Conservation (phyloP, 768 basidiomycete species). For the Russula compacta region DNA sequence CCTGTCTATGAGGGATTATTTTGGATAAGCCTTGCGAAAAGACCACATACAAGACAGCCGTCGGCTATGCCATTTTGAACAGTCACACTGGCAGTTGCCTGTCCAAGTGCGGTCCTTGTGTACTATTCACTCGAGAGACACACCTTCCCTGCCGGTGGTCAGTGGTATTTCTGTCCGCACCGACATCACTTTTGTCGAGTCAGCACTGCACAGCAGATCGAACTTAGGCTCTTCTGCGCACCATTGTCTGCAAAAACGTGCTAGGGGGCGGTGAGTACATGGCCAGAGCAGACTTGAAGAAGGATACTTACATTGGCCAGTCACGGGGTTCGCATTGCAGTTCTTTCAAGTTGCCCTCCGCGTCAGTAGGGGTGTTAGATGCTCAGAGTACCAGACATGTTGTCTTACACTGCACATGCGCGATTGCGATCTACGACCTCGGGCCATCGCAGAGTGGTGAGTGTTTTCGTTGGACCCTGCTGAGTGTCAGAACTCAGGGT, state of each 20-base stretch:
- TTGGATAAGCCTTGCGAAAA: neutral
- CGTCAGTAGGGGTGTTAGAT: neutral
- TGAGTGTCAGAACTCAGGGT: neutral
- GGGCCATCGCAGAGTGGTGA: constrained; percentile 15
- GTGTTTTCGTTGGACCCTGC: constrained; percentile 7
- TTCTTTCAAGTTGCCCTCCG: neutral
- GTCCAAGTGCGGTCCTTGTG: neutral
- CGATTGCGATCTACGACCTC: neutral
- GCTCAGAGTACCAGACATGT: neutral
- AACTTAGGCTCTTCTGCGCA: constrained; percentile 6
- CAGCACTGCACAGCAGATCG: neutral
- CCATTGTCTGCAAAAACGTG: constrained; percentile 18
- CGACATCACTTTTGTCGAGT: neutral
- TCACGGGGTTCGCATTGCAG: constrained; percentile 15
- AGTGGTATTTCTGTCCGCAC: neutral
- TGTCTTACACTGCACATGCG: constrained; percentile 17
- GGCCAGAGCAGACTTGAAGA: neutral
- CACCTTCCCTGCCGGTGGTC: constrained; percentile 14
- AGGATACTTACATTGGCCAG: constrained; percentile 11
- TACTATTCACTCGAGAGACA: neutral
- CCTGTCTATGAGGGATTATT: neutral
- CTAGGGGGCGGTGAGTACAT: neutral
- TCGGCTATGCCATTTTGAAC: constrained; percentile 7
- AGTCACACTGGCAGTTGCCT: constrained; percentile 2
- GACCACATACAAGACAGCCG: constrained; percentile 11